phyloP scores from a whole-genome alignment of 768 basidiomycete species.

The Termitomyces sp. region DNA sequence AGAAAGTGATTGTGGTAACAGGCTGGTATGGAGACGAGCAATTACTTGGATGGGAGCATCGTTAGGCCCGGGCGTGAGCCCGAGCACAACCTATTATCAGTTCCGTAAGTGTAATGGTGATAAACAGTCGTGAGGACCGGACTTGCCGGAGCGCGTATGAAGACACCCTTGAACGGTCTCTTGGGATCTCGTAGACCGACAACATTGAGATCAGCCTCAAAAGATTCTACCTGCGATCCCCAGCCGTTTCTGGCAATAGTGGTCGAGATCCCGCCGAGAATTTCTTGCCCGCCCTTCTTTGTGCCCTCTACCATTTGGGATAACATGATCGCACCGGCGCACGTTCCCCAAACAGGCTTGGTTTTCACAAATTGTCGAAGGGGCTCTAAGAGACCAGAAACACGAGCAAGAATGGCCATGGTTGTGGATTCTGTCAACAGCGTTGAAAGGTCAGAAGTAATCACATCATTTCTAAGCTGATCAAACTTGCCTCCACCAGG shows the following conservation, averaged over 20 bases:
- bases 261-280: constrained; percentile 76
- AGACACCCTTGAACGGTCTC: constrained; percentile 72
- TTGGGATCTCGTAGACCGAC: constrained; percentile 54
- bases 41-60: constrained; percentile 64
- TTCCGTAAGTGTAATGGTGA: constrained; percentile 1
- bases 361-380: constrained; percentile 63
- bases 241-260: constrained; percentile 86
- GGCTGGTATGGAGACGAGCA: constrained; percentile 28
- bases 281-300: constrained; percentile 85
- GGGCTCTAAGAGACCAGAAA: constrained; percentile 76
- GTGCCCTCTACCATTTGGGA: constrained; percentile 67
- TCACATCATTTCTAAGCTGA: not conserved
- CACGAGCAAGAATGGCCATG: constrained; percentile 71
- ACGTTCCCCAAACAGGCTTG: constrained; percentile 92
- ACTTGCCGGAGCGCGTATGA: constrained; percentile 89
- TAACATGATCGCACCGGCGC: constrained; percentile 91
- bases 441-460: not conserved
- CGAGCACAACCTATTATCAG: constrained; percentile 53
- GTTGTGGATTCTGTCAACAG: constrained; percentile 75
- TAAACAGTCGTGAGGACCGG: not conserved
- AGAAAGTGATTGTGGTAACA: constrained; percentile 31
- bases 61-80: constrained; percentile 37
- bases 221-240: constrained; percentile 93
- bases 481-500: constrained; percentile 75
- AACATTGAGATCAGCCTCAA: constrained; percentile 73